Conservation (phyloP, 768 basidiomycete genomes). For the Serpula lacrymans region DNA sequence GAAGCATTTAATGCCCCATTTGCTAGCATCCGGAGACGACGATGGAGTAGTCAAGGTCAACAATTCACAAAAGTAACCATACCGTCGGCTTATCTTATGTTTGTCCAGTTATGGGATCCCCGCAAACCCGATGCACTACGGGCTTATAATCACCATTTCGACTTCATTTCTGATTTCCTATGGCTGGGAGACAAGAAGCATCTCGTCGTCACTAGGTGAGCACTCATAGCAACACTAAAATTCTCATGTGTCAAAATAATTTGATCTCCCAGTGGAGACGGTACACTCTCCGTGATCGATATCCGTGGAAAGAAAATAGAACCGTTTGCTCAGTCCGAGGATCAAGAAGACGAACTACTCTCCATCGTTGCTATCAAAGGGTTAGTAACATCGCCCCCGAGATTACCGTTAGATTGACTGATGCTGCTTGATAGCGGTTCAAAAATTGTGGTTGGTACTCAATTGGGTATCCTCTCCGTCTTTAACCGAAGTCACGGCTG, state of each 20-base stretch:
- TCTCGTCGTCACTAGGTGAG: slow-evolving; percentile 81
- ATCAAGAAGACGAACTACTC: slow-evolving; percentile 93
- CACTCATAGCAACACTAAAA: slow-evolving; percentile 1
- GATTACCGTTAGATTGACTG: not conserved
- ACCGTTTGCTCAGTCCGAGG: slow-evolving; percentile 84
- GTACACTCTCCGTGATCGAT: slow-evolving; percentile 89
- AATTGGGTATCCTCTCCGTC: slow-evolving; percentile 83
- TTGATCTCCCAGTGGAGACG: slow-evolving; percentile 68
- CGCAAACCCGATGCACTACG: slow-evolving; percentile 61
- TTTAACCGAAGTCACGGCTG: slow-evolving; percentile 88
- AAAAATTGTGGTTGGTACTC: slow-evolving; percentile 87
- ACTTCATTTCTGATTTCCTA: slow-evolving; percentile 91
- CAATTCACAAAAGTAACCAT: slow-evolving; percentile 1
- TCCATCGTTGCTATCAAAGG: slow-evolving; percentile 84
- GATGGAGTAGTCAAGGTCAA: slow-evolving; percentile 89
- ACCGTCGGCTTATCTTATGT: not conserved
- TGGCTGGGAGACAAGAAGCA: slow-evolving; percentile 84
- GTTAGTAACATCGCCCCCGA: slow-evolving; percentile 34
- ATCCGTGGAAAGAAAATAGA: slow-evolving; percentile 77
- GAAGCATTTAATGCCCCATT: slow-evolving; percentile 61
- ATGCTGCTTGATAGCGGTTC: slow-evolving; percentile 43
- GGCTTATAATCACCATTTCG: slow-evolving; percentile 83
- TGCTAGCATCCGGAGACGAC: slow-evolving; percentile 87
- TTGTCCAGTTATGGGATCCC: slow-evolving; percentile 87
- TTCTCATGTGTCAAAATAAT: too few relatives aligned